Conservation (phyloP, 352 stramenopile species). For the Globisporangium recalcitrans region DNA sequence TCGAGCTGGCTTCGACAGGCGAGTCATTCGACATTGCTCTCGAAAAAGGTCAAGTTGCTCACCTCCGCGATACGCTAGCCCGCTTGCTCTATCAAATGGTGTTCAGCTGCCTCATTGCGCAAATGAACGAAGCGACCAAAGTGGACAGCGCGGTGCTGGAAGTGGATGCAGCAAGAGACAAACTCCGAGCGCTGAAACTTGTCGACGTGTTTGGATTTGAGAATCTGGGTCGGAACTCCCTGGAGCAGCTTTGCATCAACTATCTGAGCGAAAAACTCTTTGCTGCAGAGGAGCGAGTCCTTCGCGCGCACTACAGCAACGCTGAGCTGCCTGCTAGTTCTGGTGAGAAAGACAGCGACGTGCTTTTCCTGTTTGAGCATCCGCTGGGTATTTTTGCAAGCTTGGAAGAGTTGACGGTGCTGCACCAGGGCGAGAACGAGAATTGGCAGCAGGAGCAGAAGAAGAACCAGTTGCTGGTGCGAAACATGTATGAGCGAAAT, state of each 20-base stretch:
- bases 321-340: not conserved
- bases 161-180: not conserved
- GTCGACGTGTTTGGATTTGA: constrained; percentile 79
- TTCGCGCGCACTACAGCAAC: constrained; percentile 5
- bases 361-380: constrained; percentile 47
- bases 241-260: constrained; percentile 80
- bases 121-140: constrained; percentile 45
- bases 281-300: constrained; percentile 26
- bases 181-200: constrained; percentile 33
- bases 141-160: constrained; percentile 10
- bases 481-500: constrained; percentile 61
- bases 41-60: constrained; percentile 37
- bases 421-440: constrained; percentile 54
- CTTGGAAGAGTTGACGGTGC: constrained; percentile 60
- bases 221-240: constrained; percentile 55
- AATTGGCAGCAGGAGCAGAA: constrained; percentile 43
- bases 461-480: constrained; percentile 62
- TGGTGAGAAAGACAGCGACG: constrained; percentile 14
- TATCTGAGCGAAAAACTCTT: constrained; percentile 80
- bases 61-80: constrained; percentile 50
- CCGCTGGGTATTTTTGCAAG: constrained; percentile 52
- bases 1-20: constrained; percentile 38
- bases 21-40: constrained; percentile 52
- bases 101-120: constrained; percentile 39
- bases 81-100: constrained; percentile 51